Conservation (phyloP, 2,329 filamentous ascomycete species). For the Sporothrix humicola region DNA sequence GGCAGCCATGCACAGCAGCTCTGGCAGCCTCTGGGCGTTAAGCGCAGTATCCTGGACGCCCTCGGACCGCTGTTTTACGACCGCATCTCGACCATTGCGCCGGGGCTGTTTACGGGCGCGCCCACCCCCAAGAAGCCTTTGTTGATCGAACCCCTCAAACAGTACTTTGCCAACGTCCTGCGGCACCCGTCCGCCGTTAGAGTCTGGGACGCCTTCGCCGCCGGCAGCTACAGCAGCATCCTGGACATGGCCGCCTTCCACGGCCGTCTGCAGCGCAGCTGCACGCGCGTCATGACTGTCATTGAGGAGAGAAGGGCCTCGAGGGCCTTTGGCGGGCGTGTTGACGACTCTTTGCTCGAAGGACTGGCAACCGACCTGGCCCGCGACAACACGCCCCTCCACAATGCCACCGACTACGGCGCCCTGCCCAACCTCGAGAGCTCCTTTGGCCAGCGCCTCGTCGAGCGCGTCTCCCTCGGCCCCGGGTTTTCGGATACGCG, state of each 20-base stretch:
- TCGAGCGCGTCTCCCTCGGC: slow-evolving; percentile 56
- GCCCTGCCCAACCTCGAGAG: slow-evolving; percentile 57
- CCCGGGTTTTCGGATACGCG: slow-evolving; percentile 57
- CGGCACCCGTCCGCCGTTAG: slow-evolving; percentile 46
- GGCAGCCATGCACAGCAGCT: slow-evolving; percentile 53
- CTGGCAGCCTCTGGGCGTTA: slow-evolving; percentile 60
- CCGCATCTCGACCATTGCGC: slow-evolving; percentile 59
- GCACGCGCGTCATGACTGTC: slow-evolving; percentile 58
- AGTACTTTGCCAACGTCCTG: slow-evolving; percentile 55
- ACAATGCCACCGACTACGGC: slow-evolving; percentile 57
- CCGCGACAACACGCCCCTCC: slow-evolving; percentile 49
- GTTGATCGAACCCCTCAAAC: slow-evolving; percentile 49
- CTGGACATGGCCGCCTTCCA: slow-evolving; percentile 55
- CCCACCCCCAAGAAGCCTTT: slow-evolving; percentile 41
- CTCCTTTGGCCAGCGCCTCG: slow-evolving; percentile 47
- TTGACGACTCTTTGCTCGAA: slow-evolving; percentile 52
- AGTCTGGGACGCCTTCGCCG: slow-evolving; percentile 56
- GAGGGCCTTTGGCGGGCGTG: slow-evolving; percentile 50
- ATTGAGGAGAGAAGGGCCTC: slow-evolving; percentile 58
- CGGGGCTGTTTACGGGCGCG: slow-evolving; percentile 49
- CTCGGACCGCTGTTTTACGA: slow-evolving; percentile 62
- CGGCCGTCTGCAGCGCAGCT: slow-evolving; percentile 54
- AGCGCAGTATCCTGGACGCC: slow-evolving; percentile 63
- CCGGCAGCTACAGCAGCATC: slow-evolving; percentile 58
- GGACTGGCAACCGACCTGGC: slow-evolving; percentile 47